Percentiles rank a stretch among this genome's conserved stretches.
Conservation (phyloP, 2,329 filamentous ascomycete genomes). For the Aspergillus fumigatiaffinis region DNA sequence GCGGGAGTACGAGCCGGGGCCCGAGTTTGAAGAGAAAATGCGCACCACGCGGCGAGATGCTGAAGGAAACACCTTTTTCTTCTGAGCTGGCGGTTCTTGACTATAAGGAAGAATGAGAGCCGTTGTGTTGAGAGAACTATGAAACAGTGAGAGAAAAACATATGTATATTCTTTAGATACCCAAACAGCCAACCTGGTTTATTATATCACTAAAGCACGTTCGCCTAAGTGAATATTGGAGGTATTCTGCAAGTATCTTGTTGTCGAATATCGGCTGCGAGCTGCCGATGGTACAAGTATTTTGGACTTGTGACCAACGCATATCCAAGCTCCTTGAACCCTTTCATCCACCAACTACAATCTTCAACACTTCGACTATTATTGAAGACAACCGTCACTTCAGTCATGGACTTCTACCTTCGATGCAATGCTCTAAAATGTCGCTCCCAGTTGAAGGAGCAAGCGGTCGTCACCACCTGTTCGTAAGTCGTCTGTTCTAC, state of each 20-base stretch:
- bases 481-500: slow-evolving; percentile 51
- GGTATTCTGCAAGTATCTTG: neutral
- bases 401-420: slow-evolving; percentile 67
- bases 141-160: slow-evolving; percentile 3
- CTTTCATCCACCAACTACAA: slow-evolving; percentile 1
- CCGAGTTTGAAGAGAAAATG: slow-evolving; percentile 64
- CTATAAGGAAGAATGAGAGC: slow-evolving; percentile 9
- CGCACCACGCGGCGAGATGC: slow-evolving; percentile 73
- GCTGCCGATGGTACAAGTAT: neutral
- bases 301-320: neutral
- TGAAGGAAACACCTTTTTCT: slow-evolving; percentile 92
- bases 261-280: neutral
- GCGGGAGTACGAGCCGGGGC: slow-evolving; percentile 90
- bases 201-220: neutral
- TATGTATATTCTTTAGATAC: slow-evolving; percentile 12
- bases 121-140: slow-evolving; percentile 4
- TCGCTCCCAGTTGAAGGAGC: slow-evolving; percentile 62
- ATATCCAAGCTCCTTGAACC: neutral
- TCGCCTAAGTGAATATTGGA: slow-evolving; percentile 5
- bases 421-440: slow-evolving; percentile 80
- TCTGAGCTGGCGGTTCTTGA: slow-evolving; percentile 32
- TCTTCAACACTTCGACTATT: neutral
- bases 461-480: slow-evolving; percentile 84
- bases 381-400: neutral
- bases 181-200: neutral